Evolutionary conservation across 1,284 basidiomycete species (phyloP), one percentile per base, ranked within the genome.

Genomic region (Erythrobasidium hasegawianum): DNA sequence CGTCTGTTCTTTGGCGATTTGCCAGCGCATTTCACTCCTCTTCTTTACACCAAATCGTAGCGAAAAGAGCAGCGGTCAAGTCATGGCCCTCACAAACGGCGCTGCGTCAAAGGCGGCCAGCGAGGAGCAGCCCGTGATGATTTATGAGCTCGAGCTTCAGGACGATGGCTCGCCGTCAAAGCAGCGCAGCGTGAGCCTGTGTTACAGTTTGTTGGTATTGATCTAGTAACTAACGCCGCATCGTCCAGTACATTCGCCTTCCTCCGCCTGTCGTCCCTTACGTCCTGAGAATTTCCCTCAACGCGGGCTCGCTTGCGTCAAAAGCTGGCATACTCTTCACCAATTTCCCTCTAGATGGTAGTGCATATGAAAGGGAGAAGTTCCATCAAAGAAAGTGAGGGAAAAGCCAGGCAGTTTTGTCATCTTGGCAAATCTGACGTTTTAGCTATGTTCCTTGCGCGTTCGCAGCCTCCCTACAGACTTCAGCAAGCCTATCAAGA

Each of bases 291-390:
- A 88, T 97, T 53, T 87, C 88, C 10, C 82, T 97, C 60, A 88
- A 90, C 66, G 88, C 93, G 0, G 93, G 93, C 10, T 91, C 90
- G 0, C 86, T 88, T 1, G 89, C 90, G 7, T 85, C 90, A 1
- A 86, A 85, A 72, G 90, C 93, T 70, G 94, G 91, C 57, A 83
- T 90, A 1, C 88, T 97, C 77, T 91, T 87, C 81, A 93, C 90
- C 67, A 95, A 96, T 78, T 96, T 96, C 74, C 94, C 93, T 2
- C 82, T 96, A 5, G 88, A 97, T 72, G 93, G 92, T 16, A 89
- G 89, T 27, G 80, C 78, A 14, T 98, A 97, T 75, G 82, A 85
- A 64, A 84, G 95, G 24, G 84, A 87, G 69, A 83, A 79, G 47
- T 92, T 90, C 77, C 81, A 84, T 9, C 83, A 91, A 77, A 83